phyloP scores from a whole-genome alignment of 495 filamentous ascomycete genomes.

The Penicillium maclennaniae region DNA sequence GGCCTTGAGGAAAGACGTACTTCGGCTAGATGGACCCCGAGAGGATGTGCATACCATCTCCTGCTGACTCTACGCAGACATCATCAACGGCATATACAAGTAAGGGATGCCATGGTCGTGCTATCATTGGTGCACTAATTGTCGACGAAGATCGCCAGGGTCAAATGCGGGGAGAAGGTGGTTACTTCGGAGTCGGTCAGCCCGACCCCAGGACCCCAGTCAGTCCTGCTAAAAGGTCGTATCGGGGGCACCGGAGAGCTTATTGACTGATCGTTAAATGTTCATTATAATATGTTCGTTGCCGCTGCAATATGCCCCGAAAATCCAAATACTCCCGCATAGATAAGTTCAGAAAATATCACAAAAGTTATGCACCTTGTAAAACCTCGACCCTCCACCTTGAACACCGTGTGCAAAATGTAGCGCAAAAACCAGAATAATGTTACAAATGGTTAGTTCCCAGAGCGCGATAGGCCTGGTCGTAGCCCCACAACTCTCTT shows the following conservation, averaged over 20 bases:
- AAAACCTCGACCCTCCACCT: background rate
- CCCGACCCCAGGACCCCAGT: constrained; percentile 9
- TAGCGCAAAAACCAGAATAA: constrained; percentile 1
- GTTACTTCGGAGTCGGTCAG: constrained; percentile 15
- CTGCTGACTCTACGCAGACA: background rate
- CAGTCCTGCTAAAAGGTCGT: no score
- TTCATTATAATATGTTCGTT: constrained; percentile 2
- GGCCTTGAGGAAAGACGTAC: background rate
- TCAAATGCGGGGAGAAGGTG: constrained; percentile 17
- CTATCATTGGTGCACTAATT: constrained; percentile 26
- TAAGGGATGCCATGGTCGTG: background rate
- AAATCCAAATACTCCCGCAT: background rate
- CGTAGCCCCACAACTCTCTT: constrained; percentile 14
- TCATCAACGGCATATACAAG: background rate
- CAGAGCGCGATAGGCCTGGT: background rate
- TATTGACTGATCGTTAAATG: constrained; percentile 1
- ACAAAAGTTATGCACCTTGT: constrained; percentile 7
- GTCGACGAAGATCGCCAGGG: constrained; percentile 10
- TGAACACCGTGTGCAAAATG: constrained; percentile 7
- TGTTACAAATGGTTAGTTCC: constrained; percentile 7
- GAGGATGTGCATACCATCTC: background rate
- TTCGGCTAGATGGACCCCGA: background rate
- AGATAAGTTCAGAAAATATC: background rate
- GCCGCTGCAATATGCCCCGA: background rate
- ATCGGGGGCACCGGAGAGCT: no score